Conservation (phyloP, 148 eudicot species). For the Vaccinium macrocarpon region DNA sequence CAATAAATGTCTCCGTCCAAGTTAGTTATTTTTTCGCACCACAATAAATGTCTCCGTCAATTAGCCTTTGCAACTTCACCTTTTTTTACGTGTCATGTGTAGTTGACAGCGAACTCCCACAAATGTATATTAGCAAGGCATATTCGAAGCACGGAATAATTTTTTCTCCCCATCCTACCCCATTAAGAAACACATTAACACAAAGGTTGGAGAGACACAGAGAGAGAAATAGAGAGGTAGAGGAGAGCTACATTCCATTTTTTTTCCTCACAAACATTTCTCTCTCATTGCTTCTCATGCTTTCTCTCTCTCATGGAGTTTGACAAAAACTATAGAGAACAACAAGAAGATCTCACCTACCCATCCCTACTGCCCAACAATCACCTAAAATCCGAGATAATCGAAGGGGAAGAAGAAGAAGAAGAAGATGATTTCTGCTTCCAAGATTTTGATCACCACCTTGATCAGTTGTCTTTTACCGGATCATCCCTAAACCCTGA, state of each 20-base stretch:
- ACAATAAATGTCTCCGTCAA: slow-evolving; percentile 10
- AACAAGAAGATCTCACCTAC: slow-evolving; percentile 29
- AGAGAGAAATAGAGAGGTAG: background rate
- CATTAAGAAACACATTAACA: slow-evolving; percentile 18
- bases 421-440: slow-evolving; percentile 29
- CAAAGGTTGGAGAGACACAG: background rate
- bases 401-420: background rate
- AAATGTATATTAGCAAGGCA: background rate
- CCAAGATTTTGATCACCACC: slow-evolving; percentile 42
- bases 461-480: slow-evolving; percentile 39
- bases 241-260: slow-evolving; percentile 6
- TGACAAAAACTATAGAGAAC: slow-evolving; percentile 28
- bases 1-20: slow-evolving; percentile 9
- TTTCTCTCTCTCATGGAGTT: slow-evolving; percentile 39
- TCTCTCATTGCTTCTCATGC: slow-evolving; percentile 11
- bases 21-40: background rate
- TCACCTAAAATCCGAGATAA: slow-evolving; percentile 19
- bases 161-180: slow-evolving; percentile 8
- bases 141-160: background rate
- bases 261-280: slow-evolving; percentile 17
- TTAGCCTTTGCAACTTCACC: background rate
- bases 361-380: slow-evolving; percentile 24
- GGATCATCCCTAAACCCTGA: slow-evolving; percentile 41
- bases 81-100: background rate
- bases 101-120: background rate